Conservation (phyloP, 176 grass and related monocot species). For the Triticum monococcum region DNA sequence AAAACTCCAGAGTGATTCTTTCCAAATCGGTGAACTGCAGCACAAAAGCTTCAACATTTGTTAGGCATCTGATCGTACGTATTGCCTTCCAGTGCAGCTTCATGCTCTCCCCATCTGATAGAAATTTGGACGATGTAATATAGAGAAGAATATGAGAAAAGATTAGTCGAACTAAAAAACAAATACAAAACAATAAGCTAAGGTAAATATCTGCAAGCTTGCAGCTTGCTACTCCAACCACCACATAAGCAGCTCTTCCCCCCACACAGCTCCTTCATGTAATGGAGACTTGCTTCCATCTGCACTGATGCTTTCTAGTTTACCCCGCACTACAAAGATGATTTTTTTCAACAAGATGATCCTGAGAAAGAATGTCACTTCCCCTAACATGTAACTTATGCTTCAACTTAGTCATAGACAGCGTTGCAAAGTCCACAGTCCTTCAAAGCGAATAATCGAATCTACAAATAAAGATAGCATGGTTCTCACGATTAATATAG, state of each 20-base stretch:
- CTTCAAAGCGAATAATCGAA: slow-evolving; percentile 68
- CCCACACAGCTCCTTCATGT: slow-evolving; percentile 84
- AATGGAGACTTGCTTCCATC: slow-evolving; percentile 59
- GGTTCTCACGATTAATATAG: neutral
- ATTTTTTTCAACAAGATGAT: slow-evolving; percentile 86
- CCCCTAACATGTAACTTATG: slow-evolving; percentile 77
- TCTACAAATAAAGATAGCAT: slow-evolving; percentile 39
- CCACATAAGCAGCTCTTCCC: slow-evolving; percentile 89
- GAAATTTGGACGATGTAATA: neutral
- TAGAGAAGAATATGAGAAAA: neutral
- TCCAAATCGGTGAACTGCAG: slow-evolving; percentile 71
- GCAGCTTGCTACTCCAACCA: slow-evolving; percentile 81
- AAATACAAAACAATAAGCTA: neutral
- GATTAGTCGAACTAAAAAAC: neutral
- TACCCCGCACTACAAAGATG: slow-evolving; percentile 85
- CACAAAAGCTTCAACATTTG: slow-evolving; percentile 87
- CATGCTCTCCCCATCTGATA: neutral
- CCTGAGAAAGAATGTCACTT: slow-evolving; percentile 64
- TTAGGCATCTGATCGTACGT: slow-evolving; percentile 72
- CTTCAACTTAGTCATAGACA: slow-evolving; percentile 72
- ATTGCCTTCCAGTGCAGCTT: slow-evolving; percentile 41
- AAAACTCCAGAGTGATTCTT: slow-evolving; percentile 63
- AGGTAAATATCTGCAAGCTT: neutral
- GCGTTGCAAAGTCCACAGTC: slow-evolving; percentile 67
- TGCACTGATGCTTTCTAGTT: slow-evolving; percentile 61